phyloP scores from a whole-genome alignment of 202 grass and related monocot genomes.

The Eragrostis tef region DNA sequence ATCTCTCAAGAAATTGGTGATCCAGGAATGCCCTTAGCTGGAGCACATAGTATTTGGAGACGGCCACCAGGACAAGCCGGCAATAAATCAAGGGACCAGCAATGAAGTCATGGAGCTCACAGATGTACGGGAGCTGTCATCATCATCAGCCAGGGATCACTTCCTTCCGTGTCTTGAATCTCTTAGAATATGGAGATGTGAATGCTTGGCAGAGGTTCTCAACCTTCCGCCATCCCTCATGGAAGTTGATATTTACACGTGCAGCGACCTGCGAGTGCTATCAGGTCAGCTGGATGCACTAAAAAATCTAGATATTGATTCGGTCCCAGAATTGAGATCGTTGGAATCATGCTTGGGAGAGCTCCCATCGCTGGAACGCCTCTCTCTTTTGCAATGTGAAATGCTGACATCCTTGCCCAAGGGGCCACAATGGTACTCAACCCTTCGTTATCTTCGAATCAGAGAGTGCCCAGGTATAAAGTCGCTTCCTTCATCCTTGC shows the following conservation, averaged over 20 bases:
- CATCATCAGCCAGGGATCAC: neutral
- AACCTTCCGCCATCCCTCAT: neutral
- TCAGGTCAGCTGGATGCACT: neutral
- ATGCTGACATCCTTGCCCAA: neutral
- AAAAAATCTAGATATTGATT: neutral
- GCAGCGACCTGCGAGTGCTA: neutral
- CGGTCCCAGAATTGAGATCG: neutral
- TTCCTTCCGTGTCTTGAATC: conserved; percentile 17
- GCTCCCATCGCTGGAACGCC: neutral
- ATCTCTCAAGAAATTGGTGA: too few species aligned
- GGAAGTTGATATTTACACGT: accelerated
- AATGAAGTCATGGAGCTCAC: too few species aligned
- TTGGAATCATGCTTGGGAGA: neutral
- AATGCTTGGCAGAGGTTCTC: neutral
- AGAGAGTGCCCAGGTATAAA: neutral
- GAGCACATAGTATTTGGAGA: too few species aligned
- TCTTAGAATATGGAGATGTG: accelerated
- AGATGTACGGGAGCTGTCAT: too few species aligned
- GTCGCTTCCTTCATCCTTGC: neutral
- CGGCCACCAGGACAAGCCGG: too few species aligned
- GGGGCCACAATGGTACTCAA: neutral
- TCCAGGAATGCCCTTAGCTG: too few species aligned
- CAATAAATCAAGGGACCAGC: too few species aligned
- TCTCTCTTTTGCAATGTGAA: accelerated
- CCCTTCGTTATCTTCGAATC: neutral